Evolutionary conservation across 331 rosid genomes (phyloP), one percentile per base, ranked within the genome.

Genomic region (Erythrophleum ivorense): DNA sequence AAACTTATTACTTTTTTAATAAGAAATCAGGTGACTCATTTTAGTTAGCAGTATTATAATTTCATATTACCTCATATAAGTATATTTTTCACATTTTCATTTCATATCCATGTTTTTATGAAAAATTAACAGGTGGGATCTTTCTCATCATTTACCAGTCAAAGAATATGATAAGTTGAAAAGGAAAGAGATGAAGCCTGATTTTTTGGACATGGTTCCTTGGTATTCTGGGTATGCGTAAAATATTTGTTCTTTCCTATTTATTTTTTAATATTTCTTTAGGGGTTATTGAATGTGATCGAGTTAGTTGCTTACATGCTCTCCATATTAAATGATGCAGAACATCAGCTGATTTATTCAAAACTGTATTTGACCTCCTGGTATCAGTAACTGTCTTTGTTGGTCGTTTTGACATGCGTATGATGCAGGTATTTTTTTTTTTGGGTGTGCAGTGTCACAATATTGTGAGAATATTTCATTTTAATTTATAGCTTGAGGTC

Each of bases 351-450:
- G 99, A 96, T 91, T 91, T 96, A 80, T 93, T 96, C 91, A 96
- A 96, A 94, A 96, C 99, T 52, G 95, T 94, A 78, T 96, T 96
- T 88, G 99, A 96, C 84, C 97, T 96, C 54, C 86, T 96, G 68
- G 99, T 93, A 82, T 94, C 98, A 54, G 98, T 96, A 75, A 92
- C 99, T 45, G 99, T 96, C 88, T 96, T 96, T 66, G 97, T 96
- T 75, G 99, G 98, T 73, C 99, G 99, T 82, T 96, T 96, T 84
- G 98, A 96, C 85, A 96, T 96, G 99, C 93, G 98, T 73, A 96
- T 94, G 98, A 96, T 96, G 99, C 99, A 96, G 95, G 99, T 96
- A 76, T 70, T 36, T 19, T 80, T 41, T 73, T 80, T 50, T 80
- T 70, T 71, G 0, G 29, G 13, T 57, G 15, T n/a, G 10, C 16